Evolutionary conservation across 352 stramenopile species (phyloP).

Genomic region (Pelagophyceae sp.): DNA sequence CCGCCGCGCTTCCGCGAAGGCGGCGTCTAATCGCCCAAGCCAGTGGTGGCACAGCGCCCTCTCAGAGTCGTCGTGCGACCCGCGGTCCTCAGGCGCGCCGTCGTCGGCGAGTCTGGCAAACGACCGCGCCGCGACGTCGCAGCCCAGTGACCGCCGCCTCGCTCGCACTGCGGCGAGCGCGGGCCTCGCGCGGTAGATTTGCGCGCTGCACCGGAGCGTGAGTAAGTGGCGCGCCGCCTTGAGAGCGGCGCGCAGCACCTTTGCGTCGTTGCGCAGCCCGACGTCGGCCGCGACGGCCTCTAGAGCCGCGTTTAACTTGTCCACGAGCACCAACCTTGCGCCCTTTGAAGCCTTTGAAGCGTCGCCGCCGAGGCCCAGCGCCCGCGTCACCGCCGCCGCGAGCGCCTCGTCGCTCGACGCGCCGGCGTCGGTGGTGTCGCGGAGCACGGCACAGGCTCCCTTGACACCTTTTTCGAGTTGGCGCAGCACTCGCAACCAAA

Average conservation of each 20-base stretch:
- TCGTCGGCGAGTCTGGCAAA: background rate
- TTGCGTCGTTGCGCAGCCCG: background rate
- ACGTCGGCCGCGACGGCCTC: background rate
- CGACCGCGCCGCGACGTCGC: background rate
- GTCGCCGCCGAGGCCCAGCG: background rate
- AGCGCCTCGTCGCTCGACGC: background rate
- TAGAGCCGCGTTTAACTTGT: background rate
- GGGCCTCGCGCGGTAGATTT: background rate
- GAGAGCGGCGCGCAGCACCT: background rate
- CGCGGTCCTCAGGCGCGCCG: background rate
- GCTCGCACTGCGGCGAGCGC: background rate
- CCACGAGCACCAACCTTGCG: background rate
- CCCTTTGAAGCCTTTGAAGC: background rate
- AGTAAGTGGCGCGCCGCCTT: conserved; percentile 3
- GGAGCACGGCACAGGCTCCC: background rate
- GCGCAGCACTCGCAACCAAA: background rate
- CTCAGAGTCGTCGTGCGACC: background rate
- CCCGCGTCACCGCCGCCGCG: background rate
- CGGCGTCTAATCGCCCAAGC: background rate
- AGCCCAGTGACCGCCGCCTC: background rate
- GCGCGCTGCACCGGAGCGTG: background rate
- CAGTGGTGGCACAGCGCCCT: background rate
- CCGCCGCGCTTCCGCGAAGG: background rate
- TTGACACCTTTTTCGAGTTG: background rate
- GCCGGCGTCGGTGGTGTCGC: background rate